A percentile compares a stretch with the other conserved stretches of the same genome.
phyloP scores from a whole-genome alignment of 805 yeast genomes.

The Lachancea sp. region DNA sequence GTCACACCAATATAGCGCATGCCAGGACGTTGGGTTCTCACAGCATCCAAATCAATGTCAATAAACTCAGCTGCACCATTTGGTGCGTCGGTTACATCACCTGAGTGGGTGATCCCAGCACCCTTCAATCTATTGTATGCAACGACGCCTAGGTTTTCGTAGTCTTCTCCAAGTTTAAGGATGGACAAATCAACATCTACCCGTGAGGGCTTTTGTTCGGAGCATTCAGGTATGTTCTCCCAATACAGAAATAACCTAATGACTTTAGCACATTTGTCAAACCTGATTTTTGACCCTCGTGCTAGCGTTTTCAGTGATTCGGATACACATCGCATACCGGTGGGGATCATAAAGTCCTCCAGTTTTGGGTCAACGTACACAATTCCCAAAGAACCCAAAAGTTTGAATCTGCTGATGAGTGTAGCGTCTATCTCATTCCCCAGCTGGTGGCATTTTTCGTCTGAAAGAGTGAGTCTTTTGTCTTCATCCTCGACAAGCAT shows the following conservation, averaged over 20 bases:
- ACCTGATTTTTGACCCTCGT: constrained; percentile 3
- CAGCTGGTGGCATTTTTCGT: too few species aligned
- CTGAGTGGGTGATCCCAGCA: constrained; percentile 4
- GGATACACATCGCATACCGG: too few species aligned
- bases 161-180: too few species aligned
- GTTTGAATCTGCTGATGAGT: too few species aligned
- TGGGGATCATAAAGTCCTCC: too few species aligned
- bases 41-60: constrained; percentile 2
- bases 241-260: constrained; percentile 5
- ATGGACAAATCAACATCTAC: too few species aligned
- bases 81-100: constrained; percentile 5
- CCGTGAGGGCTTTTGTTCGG: background rate
- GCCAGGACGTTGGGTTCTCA: background rate
- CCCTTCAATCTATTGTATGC: constrained; percentile 1
- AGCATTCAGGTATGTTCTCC: constrained; percentile 2
- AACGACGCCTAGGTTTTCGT: too few species aligned
- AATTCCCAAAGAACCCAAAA: too few species aligned
- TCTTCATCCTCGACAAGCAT: constrained; percentile 3
- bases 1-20: constrained; percentile 1
- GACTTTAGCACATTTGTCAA: constrained; percentile 3
- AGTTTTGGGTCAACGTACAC: too few species aligned
- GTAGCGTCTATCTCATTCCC: too few species aligned
- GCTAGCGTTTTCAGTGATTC: background rate
- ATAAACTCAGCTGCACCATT: constrained; percentile 8
- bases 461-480: background rate